A percentile compares a stretch with the other conserved stretches of the same genome.
Conservation (phyloP, 1,284 basidiomycete genomes). For the Cryptococcus hybrid region DNA sequence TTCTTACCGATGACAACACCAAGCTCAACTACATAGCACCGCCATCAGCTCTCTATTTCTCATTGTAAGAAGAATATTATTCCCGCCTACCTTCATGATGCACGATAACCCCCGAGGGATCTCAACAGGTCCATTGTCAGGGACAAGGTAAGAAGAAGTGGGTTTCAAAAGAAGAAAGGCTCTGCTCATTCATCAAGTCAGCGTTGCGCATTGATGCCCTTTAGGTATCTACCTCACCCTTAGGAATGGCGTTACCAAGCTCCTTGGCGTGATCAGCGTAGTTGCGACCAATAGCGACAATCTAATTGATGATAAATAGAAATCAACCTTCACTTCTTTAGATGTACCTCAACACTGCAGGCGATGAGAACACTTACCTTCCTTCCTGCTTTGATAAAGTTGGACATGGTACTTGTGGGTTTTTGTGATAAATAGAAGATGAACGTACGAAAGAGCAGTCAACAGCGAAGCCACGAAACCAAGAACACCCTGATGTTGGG, state of each 20-base stretch:
- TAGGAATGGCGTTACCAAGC: conserved; percentile 83
- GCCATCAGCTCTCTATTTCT: background rate
- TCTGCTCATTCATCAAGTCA: conserved; percentile 52
- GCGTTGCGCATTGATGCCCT: background rate
- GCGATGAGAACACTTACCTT: conserved; percentile 49
- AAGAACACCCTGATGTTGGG: background rate
- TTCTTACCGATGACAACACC: conserved; percentile 89
- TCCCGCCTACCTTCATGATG: conserved; percentile 79
- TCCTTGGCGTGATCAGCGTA: conserved; percentile 81
- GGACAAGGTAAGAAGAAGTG: conserved; percentile 80
- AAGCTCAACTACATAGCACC: conserved; percentile 71
- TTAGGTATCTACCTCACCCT: conserved; percentile 39
- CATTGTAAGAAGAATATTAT: background rate
- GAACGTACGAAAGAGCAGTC: background rate
- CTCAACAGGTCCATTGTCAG: conserved; percentile 67
- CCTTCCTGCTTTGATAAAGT: conserved; percentile 41
- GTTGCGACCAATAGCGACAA: conserved; percentile 77
- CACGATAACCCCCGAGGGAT: conserved; percentile 75
- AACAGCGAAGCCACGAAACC: background rate
- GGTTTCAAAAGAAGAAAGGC: conserved; percentile 99
- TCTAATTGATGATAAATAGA: conserved; percentile 41
- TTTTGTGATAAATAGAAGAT: background rate
- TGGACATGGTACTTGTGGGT: conserved; percentile 29
- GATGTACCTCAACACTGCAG: no score
- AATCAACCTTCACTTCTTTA: no score